Base-by-base conservation (phyloP, 106 monocot species). In the Dioscorea dumetorum region DNA sequence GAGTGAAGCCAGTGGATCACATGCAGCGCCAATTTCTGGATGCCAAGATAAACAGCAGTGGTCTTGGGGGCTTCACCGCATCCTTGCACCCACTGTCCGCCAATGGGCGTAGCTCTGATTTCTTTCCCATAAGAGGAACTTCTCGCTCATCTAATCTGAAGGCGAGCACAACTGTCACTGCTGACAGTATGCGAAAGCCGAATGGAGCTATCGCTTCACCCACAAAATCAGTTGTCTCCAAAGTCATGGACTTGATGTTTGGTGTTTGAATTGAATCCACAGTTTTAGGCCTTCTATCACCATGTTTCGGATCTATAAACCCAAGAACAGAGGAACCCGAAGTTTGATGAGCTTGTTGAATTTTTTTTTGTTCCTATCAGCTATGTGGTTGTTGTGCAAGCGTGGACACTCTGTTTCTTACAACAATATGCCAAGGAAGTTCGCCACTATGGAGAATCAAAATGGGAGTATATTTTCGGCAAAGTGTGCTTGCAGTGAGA, bases 231-330 rank as follows among this genome's bases (percentile, higher is more conserved):
- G 75, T 86, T 19, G 60, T 88, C 31, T 88, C 95, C 5, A 91
- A 91, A 76, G 86, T 88, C 23, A 76, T 91, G 77, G 95, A 95
- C 73, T 67, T 95, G 81, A 91, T 95, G 91, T 95, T 95, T 69
- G 88, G 95, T 17, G 76, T 88, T 32, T 88, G 60, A 81, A 18
- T 63, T 35, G 4, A 34, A 59, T 4, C 54, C 15, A 19, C 54
- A 18, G 54, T 5, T 19, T 54, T 2, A 54, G 12, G 54, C 10
- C 41, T 41, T 14, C 3, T 16, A 16, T 19, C 19, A 28, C 28
- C 28, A 54, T 16, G 19, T 2, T 16, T 4, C 15, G 54, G 18
- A 54, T 12, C 2, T 54, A 8, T 18, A 19, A 54, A 19, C 54
- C 15, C 0, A 13, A 8, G 18, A 54, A 54, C 51, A 54, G 15